phyloP scores from a whole-genome alignment of 768 basidiomycete genomes.

The Hygrocybe punicea region DNA sequence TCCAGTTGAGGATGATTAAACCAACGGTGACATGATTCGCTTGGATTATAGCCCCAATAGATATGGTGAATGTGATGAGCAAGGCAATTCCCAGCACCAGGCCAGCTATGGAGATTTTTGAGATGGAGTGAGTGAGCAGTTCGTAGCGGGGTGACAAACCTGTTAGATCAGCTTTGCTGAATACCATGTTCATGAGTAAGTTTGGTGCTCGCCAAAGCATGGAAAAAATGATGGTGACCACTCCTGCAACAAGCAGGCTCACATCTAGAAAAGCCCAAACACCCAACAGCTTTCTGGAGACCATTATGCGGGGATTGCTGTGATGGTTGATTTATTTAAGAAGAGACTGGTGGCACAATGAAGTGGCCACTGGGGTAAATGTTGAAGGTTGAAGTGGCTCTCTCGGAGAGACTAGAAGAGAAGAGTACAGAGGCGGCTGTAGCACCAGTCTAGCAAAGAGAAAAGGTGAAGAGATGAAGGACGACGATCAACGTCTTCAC shows the following conservation, averaged over 20 bases:
- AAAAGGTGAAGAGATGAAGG: slow-evolving; percentile 37
- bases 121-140: slow-evolving; percentile 2
- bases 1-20: slow-evolving; percentile 74
- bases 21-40: slow-evolving; percentile 65
- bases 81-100: slow-evolving; percentile 64
- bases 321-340: slow-evolving; percentile 11
- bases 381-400: slow-evolving; percentile 33
- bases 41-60: slow-evolving; percentile 68
- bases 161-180: slow-evolving; percentile 54
- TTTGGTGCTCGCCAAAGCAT: slow-evolving; percentile 67
- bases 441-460: slow-evolving; percentile 35
- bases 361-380: neutral
- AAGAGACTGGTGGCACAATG: slow-evolving; percentile 4
- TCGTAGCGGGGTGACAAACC: slow-evolving; percentile 41
- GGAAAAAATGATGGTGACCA: slow-evolving; percentile 61
- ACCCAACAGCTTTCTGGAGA: slow-evolving; percentile 65
- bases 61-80: slow-evolving; percentile 63
- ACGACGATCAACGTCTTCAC: slow-evolving; percentile 71
- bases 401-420: slow-evolving; percentile 49
- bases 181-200: slow-evolving; percentile 69
- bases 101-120: slow-evolving; percentile 50
- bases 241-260: slow-evolving; percentile 66
- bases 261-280: slow-evolving; percentile 72
- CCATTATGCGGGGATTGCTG: slow-evolving; percentile 47
- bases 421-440: slow-evolving; percentile 40